Evolutionary conservation across 345 rosid genomes (phyloP), one percentile per base, ranked within the genome.

Genomic region (Gossypium bickii): DNA sequence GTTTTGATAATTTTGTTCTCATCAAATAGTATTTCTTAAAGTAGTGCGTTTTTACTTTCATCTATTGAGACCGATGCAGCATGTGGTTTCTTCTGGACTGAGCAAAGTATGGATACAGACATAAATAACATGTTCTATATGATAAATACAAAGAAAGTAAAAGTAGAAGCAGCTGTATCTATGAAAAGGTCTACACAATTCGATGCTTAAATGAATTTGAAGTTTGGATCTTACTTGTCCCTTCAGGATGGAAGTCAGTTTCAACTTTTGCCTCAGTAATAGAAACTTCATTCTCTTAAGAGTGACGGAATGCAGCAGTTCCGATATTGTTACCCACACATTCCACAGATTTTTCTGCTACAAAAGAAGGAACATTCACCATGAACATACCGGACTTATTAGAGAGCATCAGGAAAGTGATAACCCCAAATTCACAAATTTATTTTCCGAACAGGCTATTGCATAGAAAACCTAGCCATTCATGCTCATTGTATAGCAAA

Each of bases 311-410:
- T 91, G 91, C 76, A 87, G 85, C 72, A 94, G 81, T 74, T 89
- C 94, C 48, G 91, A 90, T 72, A 86, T 86, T 65, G 87, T 85
- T 79, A 89, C 84, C 97, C 97, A 91, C 57, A 90, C 90, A 80
- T 88, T 89, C 93, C 95, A 92, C 63, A 94, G 71, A 80, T 70
- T 78, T 86, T 83, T 92, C 97, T 94, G 92, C 77, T 72, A 79
- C 48, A 82, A 64, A 74, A 60, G 53, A 51, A 34, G 48, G 45
- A 55, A 60, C 62, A 71, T 51, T 66, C 12, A 69, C 74, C 53
- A 69, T 38, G 51, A 75, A 58, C 8, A 25, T 44, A 47, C 44
- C 15, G 7, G 9, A 51, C 27, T 52, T 52, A 52, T 29, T 34
- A 9, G 45, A 24, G 71, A 49, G 3, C 72, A 27, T 25, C 58